These are phyloP conservation scores for Quercus phellos DNA, from an alignment of 331 rosid species.

Conservation along the genomic window DNA sequence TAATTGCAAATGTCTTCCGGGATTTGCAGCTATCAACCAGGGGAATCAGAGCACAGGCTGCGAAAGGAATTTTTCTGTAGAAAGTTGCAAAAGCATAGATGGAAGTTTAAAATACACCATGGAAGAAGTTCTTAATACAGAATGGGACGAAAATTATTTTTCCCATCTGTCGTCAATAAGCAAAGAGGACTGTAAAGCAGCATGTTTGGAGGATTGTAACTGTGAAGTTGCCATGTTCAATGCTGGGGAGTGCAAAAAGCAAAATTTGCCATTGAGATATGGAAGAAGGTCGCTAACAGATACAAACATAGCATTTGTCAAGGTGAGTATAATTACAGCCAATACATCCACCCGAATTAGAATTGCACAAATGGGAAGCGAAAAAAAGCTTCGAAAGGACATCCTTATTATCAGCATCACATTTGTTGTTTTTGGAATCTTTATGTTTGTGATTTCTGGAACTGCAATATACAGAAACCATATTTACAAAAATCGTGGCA, in stretches of 20 bases:
- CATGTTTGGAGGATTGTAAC: conserved; percentile 27
- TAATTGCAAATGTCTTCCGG: conserved; percentile 23
- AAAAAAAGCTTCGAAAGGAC: not conserved
- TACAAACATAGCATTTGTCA: conserved; percentile 11
- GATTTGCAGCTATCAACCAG: conserved; percentile 5
- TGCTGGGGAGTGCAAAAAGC: conserved; percentile 3
- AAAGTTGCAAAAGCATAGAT: not conserved
- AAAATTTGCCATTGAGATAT: conserved; percentile 24
- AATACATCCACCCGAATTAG: not conserved
- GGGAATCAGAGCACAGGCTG: conserved; percentile 18
- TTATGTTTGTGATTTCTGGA: not conserved
- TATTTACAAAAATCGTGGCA: not conserved
- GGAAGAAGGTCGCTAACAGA: not conserved
- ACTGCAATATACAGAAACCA: not conserved
- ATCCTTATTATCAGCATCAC: not conserved
- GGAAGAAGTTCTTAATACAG: not conserved
- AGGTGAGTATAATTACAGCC: not conserved
- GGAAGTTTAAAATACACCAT: not conserved
- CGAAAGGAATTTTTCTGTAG: conserved; percentile 4
- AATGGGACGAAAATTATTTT: not conserved
- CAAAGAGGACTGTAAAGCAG: conserved; percentile 9
- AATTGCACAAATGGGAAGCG: not conserved
- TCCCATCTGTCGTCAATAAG: not conserved
- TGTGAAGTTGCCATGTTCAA: conserved; percentile 19
- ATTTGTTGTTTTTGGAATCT: not conserved